Evolutionary conservation across 1,284 basidiomycete genomes (phyloP), one percentile per base, ranked within the genome.

Genomic region (Pseudozyma sp.): DNA sequence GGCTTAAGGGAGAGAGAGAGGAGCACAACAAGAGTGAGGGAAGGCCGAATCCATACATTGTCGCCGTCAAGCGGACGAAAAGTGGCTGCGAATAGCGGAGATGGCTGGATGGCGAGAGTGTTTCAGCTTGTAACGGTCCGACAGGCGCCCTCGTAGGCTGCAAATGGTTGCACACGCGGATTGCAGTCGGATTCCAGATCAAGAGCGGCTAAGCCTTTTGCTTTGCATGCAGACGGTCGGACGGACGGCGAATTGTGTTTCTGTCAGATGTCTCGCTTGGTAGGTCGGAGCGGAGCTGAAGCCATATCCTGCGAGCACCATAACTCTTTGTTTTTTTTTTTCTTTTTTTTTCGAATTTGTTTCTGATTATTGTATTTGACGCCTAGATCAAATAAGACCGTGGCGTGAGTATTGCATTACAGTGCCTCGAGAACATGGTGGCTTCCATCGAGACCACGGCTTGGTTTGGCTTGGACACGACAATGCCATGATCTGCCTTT

Each of bases 181-280:
- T 11, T 38, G 50, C 35, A 49, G 44, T 45, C 36, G 53, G 43
- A 34, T n/a, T 10, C 16, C 36, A 18, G 42, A 35, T n/a, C n/a
- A 9, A 40, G 14, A 34, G 48, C 40, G 39, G 40, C 39, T 35
- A 36, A 34, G 48, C 31, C n/a, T 35, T 36, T 31, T 31, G 25
- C 25, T 31, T 31, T 31, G 25, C 25, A 31, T 31, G 25, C 25
- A 31, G 25, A 31, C 25, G 25, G 25, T 31, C 25, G 25, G 25
- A 40, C 12, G 39, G 12, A n/a, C 39, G 12, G 39, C 39, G 4
- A n/a, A 40, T 12, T 40, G 39, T 25, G 36, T 49, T 49, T 38
- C 44, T 53, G 51, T 47, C 42, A 34, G 39, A 25, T 59, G 63
- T 66, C 52, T 66, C 63, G 63, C 45, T 47, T 47, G 45, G 11